These are phyloP conservation scores for Trichosporon sp. DNA, from an alignment of 1,284 basidiomycete species.

Conservation along the genomic window DNA sequence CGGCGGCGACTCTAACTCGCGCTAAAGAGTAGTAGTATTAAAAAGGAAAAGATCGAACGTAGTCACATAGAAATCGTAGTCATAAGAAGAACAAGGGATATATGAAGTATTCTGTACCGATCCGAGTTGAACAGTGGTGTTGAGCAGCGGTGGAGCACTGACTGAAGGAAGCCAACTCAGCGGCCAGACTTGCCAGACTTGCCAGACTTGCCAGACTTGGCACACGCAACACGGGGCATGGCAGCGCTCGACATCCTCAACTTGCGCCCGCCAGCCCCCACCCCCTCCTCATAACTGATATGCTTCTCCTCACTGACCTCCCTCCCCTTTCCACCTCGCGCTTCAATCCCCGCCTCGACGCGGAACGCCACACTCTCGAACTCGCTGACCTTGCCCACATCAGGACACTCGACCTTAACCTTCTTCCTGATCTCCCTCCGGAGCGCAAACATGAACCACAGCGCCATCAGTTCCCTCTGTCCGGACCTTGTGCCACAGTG, in stretches of 20 bases:
- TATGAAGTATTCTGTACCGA: no score
- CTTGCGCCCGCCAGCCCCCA: neutral
- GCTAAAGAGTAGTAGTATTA: neutral
- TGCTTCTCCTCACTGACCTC: neutral
- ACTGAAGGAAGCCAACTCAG: no score
- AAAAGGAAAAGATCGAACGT: neutral
- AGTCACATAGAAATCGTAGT: neutral
- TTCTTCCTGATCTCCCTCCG: neutral
- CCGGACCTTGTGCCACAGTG: neutral
- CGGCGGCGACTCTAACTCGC: neutral
- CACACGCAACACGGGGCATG: neutral
- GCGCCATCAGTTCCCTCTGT: neutral
- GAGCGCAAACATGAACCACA: neutral
- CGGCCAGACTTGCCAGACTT: no score
- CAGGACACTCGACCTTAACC: neutral
- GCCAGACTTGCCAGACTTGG: no score
- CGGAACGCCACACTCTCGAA: neutral
- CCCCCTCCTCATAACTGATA: neutral
- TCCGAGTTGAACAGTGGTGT: no score
- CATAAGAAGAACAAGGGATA: no score
- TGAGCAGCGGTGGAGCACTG: no score
- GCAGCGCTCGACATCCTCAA: neutral
- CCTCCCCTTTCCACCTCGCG: neutral
- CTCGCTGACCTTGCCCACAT: neutral
- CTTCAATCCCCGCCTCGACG: neutral